These are phyloP conservation scores for Vigna unguiculata DNA, from an alignment of 306 rosid genomes.

Conservation along the genomic window DNA sequence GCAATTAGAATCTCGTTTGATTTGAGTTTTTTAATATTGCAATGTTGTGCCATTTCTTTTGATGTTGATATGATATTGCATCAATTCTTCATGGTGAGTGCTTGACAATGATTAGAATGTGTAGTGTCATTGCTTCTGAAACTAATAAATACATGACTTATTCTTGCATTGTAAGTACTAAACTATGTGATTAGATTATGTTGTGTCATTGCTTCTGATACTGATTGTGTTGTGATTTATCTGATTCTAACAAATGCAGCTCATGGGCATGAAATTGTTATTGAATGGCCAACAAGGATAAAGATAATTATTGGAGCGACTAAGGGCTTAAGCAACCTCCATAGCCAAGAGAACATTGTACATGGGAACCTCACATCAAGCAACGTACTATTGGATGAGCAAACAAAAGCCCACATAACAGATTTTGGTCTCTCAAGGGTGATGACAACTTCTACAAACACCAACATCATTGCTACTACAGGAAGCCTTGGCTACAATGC, in stretches of 20 bases:
- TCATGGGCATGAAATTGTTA: slow-evolving; percentile 69
- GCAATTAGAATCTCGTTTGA: no score
- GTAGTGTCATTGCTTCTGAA: background rate
- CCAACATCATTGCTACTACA: slow-evolving; percentile 84
- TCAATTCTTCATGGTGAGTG: background rate
- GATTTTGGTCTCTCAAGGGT: slow-evolving; percentile 85
- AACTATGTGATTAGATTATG: background rate
- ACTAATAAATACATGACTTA: slow-evolving; percentile 42
- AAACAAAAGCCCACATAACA: slow-evolving; percentile 71
- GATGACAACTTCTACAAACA: slow-evolving; percentile 80
- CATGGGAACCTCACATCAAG: slow-evolving; percentile 89
- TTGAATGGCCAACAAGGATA: slow-evolving; percentile 93
- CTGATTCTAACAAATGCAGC: slow-evolving; percentile 54
- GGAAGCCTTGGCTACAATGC: slow-evolving; percentile 88
- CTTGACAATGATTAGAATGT: background rate
- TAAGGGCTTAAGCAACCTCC: slow-evolving; percentile 64
- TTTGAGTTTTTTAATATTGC: no score
- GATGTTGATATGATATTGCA: background rate
- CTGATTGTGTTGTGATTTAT: background rate
- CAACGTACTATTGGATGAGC: slow-evolving; percentile 73
- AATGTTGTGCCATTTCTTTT: background rate
- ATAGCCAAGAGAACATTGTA: slow-evolving; percentile 62
- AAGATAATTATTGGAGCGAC: slow-evolving; percentile 76
- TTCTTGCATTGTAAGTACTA: slow-evolving; percentile 71
- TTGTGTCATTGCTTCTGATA: slow-evolving; percentile 11